Evolutionary conservation across 164 flowering plant genomes (phyloP), one percentile per base, ranked within the genome.

Genomic region (Kingdonia uniflora): DNA sequence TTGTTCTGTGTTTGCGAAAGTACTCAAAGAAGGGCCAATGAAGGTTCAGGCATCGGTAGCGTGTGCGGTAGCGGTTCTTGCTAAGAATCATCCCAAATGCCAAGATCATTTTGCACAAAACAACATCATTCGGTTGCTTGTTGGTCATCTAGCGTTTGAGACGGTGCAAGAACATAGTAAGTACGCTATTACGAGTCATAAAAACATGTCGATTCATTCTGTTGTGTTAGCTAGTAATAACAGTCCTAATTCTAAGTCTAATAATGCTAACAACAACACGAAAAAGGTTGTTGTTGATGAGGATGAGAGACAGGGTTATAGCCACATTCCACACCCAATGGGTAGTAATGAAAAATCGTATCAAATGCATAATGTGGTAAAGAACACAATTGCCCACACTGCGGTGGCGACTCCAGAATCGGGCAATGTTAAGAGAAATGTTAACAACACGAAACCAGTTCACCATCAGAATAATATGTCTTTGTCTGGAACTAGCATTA

Each of bases 161-260:
- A 87, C 96, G 12, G 71, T 87, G 26, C 94, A 80, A 42, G 96
- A 85, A 52, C 96, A 87, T 42, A 87, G 94, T 52, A 85, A 78
- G 71, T 87, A 87, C 25, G 74, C 80, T 0, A 71, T 85, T 25
- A 65, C 73, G 2, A 72, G 62, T 53, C 73, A 72, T 42, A 76
- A 80, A 29, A 80, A 69, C 39, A 81, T 87, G 62, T 41, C 44
- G 16, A 81, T 87, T 47, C 73, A 75, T 24, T 77, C 81, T 0
- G 94, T 90, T 5, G 91, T 81, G 20, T 78, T 78, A 71, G 84
- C 84, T 0, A 86, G 21, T 14, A 54, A 63, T 47, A 70, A n/a
- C 7, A n/a, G 11, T 19, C 11, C 51, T 5, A 23, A 48, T 56
- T 15, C 17, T 19, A 54, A 41, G 1, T 16, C 23, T 6, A 37